These are phyloP conservation scores for Kitagawia praeruptora DNA, from an alignment of 129 eudicot genomes.

Conservation along the genomic window DNA sequence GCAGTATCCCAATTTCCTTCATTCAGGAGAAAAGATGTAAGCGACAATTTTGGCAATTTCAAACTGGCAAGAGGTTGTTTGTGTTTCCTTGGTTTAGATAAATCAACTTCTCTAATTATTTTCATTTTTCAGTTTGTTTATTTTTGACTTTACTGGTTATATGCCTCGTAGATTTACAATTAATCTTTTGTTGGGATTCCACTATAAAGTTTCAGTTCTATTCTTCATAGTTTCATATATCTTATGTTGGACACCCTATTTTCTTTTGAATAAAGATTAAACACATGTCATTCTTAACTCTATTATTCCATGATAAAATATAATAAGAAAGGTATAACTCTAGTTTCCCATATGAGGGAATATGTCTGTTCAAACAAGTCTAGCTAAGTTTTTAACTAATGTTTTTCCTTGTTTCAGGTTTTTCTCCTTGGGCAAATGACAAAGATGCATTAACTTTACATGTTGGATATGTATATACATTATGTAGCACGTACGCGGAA, in stretches of 20 bases:
- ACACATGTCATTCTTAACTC: background rate
- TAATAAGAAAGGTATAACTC: background rate
- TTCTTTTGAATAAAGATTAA: background rate
- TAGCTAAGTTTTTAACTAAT: background rate
- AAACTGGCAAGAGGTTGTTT: conserved; percentile 40
- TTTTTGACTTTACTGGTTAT: background rate
- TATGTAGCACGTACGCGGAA: no score
- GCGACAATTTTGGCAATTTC: conserved; percentile 23
- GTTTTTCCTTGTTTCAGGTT: conserved; percentile 31
- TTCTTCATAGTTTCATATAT: background rate
- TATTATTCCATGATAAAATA: background rate
- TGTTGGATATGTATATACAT: conserved; percentile 81
- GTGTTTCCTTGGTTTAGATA: background rate
- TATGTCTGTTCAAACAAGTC: background rate
- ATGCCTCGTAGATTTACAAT: background rate
- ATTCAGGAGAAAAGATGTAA: conserved; percentile 35
- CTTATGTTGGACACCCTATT: background rate
- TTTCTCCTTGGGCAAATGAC: conserved; percentile 64
- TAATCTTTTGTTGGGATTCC: background rate
- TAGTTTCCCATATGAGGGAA: no score
- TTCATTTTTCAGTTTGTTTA: background rate
- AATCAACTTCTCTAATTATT: conserved; percentile 5
- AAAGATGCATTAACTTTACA: conserved; percentile 67
- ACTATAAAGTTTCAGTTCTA: background rate
- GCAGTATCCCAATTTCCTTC: conserved; percentile 45